phyloP scores from a whole-genome alignment of 768 basidiomycete species.

The Erythrobasidium yunnanense region DNA sequence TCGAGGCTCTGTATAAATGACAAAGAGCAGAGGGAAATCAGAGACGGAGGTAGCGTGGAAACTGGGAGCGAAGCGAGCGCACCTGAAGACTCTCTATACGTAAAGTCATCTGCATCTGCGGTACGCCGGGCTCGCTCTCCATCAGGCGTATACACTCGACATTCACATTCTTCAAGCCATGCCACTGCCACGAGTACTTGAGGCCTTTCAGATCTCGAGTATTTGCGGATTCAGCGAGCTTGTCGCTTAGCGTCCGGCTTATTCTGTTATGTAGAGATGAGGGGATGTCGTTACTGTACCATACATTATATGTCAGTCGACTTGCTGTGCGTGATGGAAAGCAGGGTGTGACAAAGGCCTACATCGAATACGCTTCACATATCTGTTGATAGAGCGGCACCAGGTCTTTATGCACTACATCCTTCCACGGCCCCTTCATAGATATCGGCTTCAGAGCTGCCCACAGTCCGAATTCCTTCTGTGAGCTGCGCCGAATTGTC shows the following conservation, averaged over 20 bases:
- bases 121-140: not conserved
- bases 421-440: slow-evolving; percentile 1
- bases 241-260: not conserved
- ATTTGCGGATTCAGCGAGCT: not conserved
- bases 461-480: not conserved
- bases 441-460: not conserved
- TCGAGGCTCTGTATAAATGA: slow-evolving; percentile 5
- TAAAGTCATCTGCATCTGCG: not conserved
- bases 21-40: not conserved
- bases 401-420: not conserved
- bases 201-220: not conserved
- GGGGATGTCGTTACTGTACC: not conserved
- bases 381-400: slow-evolving; percentile 3
- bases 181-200: not conserved
- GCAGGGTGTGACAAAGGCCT: not conserved
- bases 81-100: slow-evolving; percentile 7
- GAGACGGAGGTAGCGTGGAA: not conserved
- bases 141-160: slow-evolving; percentile 3
- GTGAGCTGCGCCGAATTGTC: not conserved
- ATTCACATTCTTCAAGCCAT: not conserved
- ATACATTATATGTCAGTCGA: not conserved
- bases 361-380: slow-evolving; percentile 2
- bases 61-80: not conserved
- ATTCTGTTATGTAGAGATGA: not conserved
- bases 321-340: not conserved